Conservation (phyloP, 352 stramenopile species). For the Phytopythium mirpurense region DNA sequence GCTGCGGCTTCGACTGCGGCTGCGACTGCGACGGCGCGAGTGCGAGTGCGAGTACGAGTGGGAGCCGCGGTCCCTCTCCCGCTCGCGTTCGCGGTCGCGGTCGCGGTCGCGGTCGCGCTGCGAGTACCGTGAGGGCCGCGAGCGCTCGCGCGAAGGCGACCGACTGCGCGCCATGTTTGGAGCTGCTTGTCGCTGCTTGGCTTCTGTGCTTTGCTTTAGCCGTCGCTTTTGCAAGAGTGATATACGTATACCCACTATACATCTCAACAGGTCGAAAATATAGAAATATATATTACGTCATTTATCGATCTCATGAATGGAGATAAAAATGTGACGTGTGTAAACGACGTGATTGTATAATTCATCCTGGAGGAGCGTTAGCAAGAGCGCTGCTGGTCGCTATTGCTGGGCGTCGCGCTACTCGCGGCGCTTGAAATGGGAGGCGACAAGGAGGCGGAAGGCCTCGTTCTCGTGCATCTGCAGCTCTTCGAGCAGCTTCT, state of each 20-base stretch:
- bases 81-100: not conserved
- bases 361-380: too few species aligned
- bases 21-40: slow-evolving; percentile 16
- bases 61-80: slow-evolving; percentile 4
- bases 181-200: too few species aligned
- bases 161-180: slow-evolving; percentile 26
- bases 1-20: slow-evolving; percentile 18
- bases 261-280: too few species aligned
- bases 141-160: slow-evolving; percentile 25
- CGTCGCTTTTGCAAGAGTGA: too few species aligned
- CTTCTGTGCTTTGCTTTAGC: too few species aligned
- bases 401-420: not conserved
- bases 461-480: slow-evolving; percentile 44
- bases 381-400: too few species aligned
- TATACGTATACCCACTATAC: too few species aligned
- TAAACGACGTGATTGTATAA: too few species aligned
- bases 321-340: too few species aligned
- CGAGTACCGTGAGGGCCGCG: slow-evolving; percentile 13
- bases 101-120: slow-evolving; percentile 16
- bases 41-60: not conserved
- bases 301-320: too few species aligned
- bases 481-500: slow-evolving; percentile 43
- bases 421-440: slow-evolving; percentile 21
- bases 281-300: too few species aligned
- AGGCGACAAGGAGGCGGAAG: slow-evolving; percentile 48